phyloP scores from a whole-genome alignment of 768 basidiomycete genomes.

The Candolleomyces aberdarensis region DNA sequence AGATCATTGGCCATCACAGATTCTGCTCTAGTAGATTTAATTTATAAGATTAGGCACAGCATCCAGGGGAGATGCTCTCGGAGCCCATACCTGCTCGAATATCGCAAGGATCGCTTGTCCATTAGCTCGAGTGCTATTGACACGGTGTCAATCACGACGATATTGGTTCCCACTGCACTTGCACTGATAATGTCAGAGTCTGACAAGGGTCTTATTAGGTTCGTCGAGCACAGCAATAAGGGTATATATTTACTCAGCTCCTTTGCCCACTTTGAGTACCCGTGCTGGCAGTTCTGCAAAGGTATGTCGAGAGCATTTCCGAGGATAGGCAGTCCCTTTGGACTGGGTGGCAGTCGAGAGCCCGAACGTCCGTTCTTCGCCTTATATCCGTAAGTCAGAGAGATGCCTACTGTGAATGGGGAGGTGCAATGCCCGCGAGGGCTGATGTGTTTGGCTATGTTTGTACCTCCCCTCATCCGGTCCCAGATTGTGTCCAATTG shows the following conservation, averaged over 20 bases:
- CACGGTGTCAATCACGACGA: slow-evolving; percentile 9
- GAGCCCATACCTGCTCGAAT: slow-evolving; percentile 12
- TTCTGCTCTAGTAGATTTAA: slow-evolving; percentile 18
- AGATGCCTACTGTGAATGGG: too few relatives aligned
- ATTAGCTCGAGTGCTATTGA: slow-evolving; percentile 10
- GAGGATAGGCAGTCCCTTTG: slow-evolving; percentile 5
- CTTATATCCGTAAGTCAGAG: too few relatives aligned
- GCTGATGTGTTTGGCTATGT: too few relatives aligned
- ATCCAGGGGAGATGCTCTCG: not conserved
- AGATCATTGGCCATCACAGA: slow-evolving; percentile 27
- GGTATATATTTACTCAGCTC: not conserved
- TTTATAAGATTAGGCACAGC: not conserved
- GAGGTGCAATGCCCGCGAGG: too few relatives aligned
- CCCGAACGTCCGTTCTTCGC: not conserved
- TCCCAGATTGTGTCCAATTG: too few relatives aligned
- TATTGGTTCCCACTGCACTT: slow-evolving; percentile 9
- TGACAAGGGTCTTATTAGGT: not conserved
- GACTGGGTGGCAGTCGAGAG: not conserved
- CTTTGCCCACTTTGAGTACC: not conserved
- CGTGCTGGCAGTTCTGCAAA: not conserved
- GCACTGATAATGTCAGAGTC: slow-evolving; percentile 13
- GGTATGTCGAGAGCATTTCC: slow-evolving; percentile 8
- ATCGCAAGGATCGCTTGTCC: slow-evolving; percentile 8
- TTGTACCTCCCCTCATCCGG: too few relatives aligned
- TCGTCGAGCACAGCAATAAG: not conserved